These are phyloP conservation scores for Roridomyces roridus DNA, from an alignment of 768 basidiomycete species.

Conservation along the genomic window DNA sequence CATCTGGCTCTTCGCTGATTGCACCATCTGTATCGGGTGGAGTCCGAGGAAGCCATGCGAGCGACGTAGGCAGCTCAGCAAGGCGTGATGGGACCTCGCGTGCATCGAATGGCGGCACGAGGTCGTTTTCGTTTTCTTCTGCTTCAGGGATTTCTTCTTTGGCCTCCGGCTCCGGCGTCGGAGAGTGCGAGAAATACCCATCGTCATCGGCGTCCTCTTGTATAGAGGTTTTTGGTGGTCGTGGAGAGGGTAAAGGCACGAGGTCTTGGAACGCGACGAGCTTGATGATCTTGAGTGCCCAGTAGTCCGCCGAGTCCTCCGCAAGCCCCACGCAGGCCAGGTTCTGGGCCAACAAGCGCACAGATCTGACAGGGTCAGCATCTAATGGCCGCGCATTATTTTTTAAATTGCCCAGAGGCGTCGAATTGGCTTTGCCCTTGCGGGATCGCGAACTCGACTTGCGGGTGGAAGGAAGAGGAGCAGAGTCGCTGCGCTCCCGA, in stretches of 20 bases:
- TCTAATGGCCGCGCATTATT: neutral
- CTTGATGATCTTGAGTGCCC: slow-evolving; percentile 81
- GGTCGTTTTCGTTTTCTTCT: neutral
- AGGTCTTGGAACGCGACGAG: slow-evolving; percentile 79
- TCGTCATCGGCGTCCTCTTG: slow-evolving; percentile 49
- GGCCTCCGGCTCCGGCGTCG: slow-evolving; percentile 37
- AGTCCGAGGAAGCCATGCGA: neutral
- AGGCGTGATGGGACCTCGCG: slow-evolving; percentile 19
- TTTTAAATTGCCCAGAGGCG: slow-evolving; percentile 5
- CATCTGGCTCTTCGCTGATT: slow-evolving; percentile 13
- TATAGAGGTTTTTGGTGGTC: neutral
- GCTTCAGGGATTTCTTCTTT: neutral
- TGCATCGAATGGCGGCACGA: slow-evolving; percentile 8
- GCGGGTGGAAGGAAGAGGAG: slow-evolving; percentile 16
- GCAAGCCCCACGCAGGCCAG: slow-evolving; percentile 79
- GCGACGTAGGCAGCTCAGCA: slow-evolving; percentile 9
- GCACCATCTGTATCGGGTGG: neutral
- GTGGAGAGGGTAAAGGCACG: slow-evolving; percentile 40
- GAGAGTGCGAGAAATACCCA: slow-evolving; percentile 68
- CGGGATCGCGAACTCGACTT: neutral
- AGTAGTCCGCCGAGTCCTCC: slow-evolving; percentile 70
- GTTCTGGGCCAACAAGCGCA: slow-evolving; percentile 69
- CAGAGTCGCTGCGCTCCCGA: slow-evolving; percentile 32
- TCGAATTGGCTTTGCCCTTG: slow-evolving; percentile 5
- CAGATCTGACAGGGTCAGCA: slow-evolving; percentile 47